Conservation (phyloP, 345 rosid species). For the Moricandia arvensis region DNA sequence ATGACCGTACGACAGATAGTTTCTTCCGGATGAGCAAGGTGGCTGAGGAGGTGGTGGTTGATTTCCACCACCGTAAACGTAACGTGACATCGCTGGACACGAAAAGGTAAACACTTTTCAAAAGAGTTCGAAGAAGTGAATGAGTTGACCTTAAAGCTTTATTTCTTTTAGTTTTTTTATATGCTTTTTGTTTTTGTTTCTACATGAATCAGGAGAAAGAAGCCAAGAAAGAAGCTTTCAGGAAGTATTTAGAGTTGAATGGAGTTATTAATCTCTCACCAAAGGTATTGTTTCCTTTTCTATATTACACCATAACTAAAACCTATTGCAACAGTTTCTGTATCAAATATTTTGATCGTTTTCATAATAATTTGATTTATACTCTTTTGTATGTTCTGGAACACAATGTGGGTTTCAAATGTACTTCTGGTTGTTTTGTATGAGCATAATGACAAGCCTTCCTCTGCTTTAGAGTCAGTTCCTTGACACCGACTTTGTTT, state of each 20-base stretch:
- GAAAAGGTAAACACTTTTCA: neutral
- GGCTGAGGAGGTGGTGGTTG: conserved; percentile 35
- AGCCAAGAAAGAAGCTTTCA: conserved; percentile 83
- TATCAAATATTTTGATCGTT: neutral
- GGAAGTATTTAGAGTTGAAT: conserved; percentile 80
- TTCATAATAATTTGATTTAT: neutral
- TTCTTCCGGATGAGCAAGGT: conserved; percentile 36
- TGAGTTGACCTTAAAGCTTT: no score
- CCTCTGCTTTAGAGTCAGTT: conserved; percentile 89
- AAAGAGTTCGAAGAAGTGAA: neutral
- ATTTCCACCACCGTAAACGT: conserved; percentile 42
- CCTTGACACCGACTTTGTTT: neutral
- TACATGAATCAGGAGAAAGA: conserved; percentile 66
- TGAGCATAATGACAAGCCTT: conserved; percentile 91
- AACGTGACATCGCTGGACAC: neutral
- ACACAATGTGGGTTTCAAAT: conserved; percentile 1
- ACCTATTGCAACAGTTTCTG: neutral
- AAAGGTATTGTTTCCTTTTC: conserved; percentile 46
- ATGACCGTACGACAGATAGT: conserved; percentile 27
- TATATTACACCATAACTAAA: neutral
- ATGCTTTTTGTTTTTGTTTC: neutral
- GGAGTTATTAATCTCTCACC: conserved; percentile 85
- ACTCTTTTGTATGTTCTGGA: neutral
- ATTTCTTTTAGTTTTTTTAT: neutral
- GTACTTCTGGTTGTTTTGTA: conserved; percentile 79